Percentiles rank a stretch among this genome's conserved stretches.
phyloP scores from a whole-genome alignment of 75 land plant genomes.

The Ceratopteris richardii region DNA sequence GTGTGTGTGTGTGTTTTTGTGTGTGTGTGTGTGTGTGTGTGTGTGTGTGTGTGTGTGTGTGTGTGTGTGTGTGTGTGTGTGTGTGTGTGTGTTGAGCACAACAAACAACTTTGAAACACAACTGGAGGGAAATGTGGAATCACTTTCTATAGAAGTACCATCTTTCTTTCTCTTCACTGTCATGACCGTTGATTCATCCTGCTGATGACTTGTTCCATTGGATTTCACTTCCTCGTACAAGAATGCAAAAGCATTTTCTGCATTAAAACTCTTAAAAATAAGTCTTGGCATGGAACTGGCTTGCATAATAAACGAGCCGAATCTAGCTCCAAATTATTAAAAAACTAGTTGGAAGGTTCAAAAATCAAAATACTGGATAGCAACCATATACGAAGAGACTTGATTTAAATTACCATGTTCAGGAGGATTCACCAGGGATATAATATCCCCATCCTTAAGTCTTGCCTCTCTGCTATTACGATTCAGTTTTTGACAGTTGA shows the following conservation, averaged over 20 bases:
- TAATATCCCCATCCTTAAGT: slow-evolving; percentile 74
- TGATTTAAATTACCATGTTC: slow-evolving; percentile 53
- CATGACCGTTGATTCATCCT: slow-evolving; percentile 14
- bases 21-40: no score
- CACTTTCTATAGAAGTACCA: no score
- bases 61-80: no score
- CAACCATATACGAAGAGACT: neutral
- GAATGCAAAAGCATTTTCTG: slow-evolving; percentile 82
- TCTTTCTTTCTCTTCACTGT: slow-evolving; percentile 42
- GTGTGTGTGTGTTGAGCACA: no score
- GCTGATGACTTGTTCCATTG: slow-evolving; percentile 5
- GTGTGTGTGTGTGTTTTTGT: no score
- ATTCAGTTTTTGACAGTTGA: slow-evolving; percentile 61
- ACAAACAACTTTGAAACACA: neutral
- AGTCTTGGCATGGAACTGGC: no score
- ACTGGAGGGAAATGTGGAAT: no score
- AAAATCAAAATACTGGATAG: neutral
- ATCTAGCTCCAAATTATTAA: neutral
- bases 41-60: no score
- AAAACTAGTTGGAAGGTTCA: neutral
- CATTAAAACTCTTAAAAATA: slow-evolving; percentile 6
- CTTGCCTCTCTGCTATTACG: slow-evolving; percentile 45
- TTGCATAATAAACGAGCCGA: neutral
- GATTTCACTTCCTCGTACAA: slow-evolving; percentile 62
- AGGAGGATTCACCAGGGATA: slow-evolving; percentile 65